Conservation (phyloP, 2,329 filamentous ascomycete species). For the Neophaeococcomyces aloes region DNA sequence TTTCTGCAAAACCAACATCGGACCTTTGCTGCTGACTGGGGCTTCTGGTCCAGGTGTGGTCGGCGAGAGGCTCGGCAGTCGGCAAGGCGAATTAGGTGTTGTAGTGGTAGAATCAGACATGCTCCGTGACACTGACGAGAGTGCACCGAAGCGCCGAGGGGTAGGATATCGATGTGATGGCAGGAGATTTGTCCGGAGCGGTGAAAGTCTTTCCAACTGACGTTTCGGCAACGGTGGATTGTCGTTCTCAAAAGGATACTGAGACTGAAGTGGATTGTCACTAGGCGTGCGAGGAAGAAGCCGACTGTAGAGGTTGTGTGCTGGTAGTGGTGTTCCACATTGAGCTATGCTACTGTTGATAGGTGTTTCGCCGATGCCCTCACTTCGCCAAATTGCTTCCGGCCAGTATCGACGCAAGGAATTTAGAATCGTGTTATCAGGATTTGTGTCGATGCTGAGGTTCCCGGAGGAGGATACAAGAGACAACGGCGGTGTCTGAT, state of each 20-base stretch:
- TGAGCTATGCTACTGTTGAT: constrained; percentile 19
- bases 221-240: too few relatives aligned
- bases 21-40: constrained; percentile 13
- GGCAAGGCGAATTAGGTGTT: constrained; percentile 11
- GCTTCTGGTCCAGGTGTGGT: constrained; percentile 17
- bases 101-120: too few relatives aligned
- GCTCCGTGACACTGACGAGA: background rate
- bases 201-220: too few relatives aligned
- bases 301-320: constrained; percentile 14
- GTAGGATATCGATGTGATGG: background rate
- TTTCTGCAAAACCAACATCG: constrained; percentile 19
- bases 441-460: constrained; percentile 17
- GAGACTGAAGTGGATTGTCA: background rate
- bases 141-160: background rate
- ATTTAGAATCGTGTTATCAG: constrained; percentile 14
- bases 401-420: constrained; percentile 13
- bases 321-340: constrained; percentile 17
- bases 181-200: too few relatives aligned
- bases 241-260: background rate
- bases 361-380: constrained; percentile 16
- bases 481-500: constrained; percentile 15
- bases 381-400: constrained; percentile 16
- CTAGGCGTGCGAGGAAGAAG: constrained; percentile 11
- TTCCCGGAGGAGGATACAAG: constrained; percentile 13
- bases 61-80: constrained; percentile 13